Base-by-base conservation (phyloP, 2,329 filamentous ascomycete genomes). In the Diplocarpon mali region DNA sequence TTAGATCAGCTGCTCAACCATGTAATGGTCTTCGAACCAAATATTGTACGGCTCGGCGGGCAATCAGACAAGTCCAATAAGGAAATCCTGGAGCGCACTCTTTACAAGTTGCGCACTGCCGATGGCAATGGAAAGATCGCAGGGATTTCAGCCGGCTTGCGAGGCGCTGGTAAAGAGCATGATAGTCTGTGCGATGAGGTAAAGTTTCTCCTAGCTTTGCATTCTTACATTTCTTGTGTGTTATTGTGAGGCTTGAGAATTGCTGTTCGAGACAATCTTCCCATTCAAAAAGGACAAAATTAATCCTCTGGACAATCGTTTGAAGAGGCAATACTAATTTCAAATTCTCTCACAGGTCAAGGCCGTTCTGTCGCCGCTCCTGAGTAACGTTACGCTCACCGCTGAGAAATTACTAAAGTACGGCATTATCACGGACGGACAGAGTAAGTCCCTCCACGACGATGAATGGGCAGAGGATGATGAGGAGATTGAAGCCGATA, bases 1-100 rank as follows among this genome's bases (percentile, higher is more conserved):
- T 67, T 95, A 0, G 88, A 95, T 54, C 88, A 95, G 58, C 68
- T 95, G 0, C 67, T 95, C 0, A 59, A 57, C 29, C 56, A 61
- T 36, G 48, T 62, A 13, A 28, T 54, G 10, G 35, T 38, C 5
- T 83, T 82, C 53, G 79, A 83, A 53, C 62, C 65, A 0, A 71
- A 76, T 1, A 79, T 88, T 46, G 65, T 82, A 39, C 73, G 81
- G 8, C 64, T 85, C 9, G 65, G 69, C 9, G 55, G 59, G 7
- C 44, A 58, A 41, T 54, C 44, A 13, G 53, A 53, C n/a, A 55
- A 53, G 38, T 48, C 50, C 5, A 80, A 85, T 48, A 64, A 68
- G 0, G 70, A 72, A 0, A 80, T 93, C 52, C 77, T 77, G 48
- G 68, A 75, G 42, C 72, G 77, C 12, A 87, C 78, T 0, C 57